Conservation (phyloP, 768 basidiomycete species). For the Boletellus ananiceps region DNA sequence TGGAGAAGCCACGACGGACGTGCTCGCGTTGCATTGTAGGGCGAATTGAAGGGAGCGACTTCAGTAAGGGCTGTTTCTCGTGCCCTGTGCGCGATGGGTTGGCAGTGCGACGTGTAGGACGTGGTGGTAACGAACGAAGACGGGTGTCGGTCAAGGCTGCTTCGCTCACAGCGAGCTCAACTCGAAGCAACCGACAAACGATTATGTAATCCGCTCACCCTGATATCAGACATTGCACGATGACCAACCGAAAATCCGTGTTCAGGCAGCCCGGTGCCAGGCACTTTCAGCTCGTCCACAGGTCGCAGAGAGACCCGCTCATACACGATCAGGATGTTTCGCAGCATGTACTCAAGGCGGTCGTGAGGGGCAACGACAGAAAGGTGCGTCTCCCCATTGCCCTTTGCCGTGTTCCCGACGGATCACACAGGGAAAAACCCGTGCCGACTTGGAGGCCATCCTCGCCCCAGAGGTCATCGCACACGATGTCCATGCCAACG, state of each 20-base stretch:
- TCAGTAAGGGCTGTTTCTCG: neutral
- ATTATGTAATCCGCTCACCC: slow-evolving; percentile 25
- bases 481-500: slow-evolving; percentile 47
- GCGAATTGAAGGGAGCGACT: neutral
- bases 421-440: slow-evolving; percentile 65
- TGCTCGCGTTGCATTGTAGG: slow-evolving; percentile 67
- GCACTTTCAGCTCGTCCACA: slow-evolving; percentile 96
- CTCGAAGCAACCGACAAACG: slow-evolving; percentile 24
- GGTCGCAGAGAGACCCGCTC: slow-evolving; percentile 92
- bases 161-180: slow-evolving; percentile 21
- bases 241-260: slow-evolving; percentile 73
- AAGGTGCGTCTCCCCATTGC: slow-evolving; percentile 42
- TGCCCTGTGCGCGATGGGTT: neutral
- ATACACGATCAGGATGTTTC: slow-evolving; percentile 90
- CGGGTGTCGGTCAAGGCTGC: slow-evolving; percentile 7
- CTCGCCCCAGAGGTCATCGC: slow-evolving; percentile 46
- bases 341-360: slow-evolving; percentile 81
- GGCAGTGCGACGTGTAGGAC: neutral
- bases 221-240: slow-evolving; percentile 34
- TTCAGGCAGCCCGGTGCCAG: slow-evolving; percentile 86
- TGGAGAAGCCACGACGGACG: slow-evolving; percentile 74
- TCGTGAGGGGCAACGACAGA: slow-evolving; percentile 67
- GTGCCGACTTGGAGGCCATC: slow-evolving; percentile 69
- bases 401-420: neutral
- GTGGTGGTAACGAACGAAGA: slow-evolving; percentile 1